A percentile compares a stretch with the other conserved stretches of the same genome.
These are phyloP conservation scores for Dorcoceras hygrometricum DNA, from an alignment of 257 asterid genomes.

Conservation along the genomic window DNA sequence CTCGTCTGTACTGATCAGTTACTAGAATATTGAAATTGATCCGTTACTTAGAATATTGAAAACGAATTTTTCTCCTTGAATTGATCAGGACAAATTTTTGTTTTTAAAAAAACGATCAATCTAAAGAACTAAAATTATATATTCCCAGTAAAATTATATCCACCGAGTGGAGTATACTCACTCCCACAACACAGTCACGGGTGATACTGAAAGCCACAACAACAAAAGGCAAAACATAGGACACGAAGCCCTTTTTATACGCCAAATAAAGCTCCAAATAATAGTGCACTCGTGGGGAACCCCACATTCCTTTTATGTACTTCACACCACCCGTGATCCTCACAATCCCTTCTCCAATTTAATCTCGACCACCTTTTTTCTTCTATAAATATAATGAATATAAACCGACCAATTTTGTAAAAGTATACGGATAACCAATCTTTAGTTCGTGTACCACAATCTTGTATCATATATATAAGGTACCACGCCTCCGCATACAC, in stretches of 20 bases:
- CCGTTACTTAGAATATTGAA: no score
- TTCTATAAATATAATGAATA: not conserved
- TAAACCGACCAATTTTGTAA: not conserved
- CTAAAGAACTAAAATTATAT: no score
- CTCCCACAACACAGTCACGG: slow-evolving; percentile 26
- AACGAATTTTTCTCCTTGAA: no score
- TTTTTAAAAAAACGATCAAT: no score
- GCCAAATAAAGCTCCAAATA: not conserved
- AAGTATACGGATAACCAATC: not conserved
- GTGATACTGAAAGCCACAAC: slow-evolving; percentile 14
- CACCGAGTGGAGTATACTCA: slow-evolving; percentile 14
- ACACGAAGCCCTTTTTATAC: not conserved
- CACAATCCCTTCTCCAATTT: not conserved
- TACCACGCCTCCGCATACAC: not conserved
- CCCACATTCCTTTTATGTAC: not conserved
- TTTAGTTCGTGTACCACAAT: not conserved
- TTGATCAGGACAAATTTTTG: no score
- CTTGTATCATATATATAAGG: not conserved
- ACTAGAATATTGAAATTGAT: no score
- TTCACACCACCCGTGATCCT: slow-evolving; percentile 20
- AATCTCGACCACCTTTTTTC: not conserved
- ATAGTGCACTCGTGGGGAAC: slow-evolving; percentile 18
- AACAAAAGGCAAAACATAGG: slow-evolving; percentile 1
- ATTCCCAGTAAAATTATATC: no score
- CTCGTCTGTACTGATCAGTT: no score